Percentiles rank a stretch among this genome's conserved stretches.
Evolutionary conservation across 352 stramenopile genomes (phyloP).

Genomic region (Globisporangium echinulatum): DNA sequence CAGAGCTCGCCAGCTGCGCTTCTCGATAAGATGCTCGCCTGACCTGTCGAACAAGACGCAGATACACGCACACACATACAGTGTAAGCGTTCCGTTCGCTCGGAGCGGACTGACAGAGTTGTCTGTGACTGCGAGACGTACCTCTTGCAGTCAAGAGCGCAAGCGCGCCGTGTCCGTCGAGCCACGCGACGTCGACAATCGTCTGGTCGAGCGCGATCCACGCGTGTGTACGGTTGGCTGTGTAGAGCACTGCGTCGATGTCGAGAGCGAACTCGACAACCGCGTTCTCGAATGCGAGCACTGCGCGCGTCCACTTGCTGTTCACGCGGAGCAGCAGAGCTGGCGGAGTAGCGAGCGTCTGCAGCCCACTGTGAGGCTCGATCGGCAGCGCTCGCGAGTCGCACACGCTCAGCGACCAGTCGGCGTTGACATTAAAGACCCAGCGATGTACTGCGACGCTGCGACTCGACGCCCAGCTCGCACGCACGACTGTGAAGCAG

Average conservation of each 20-base stretch:
- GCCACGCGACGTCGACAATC: conserved; percentile 6
- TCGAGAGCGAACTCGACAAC: neutral
- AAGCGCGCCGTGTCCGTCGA: conserved; percentile 4
- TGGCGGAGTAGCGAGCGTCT: neutral
- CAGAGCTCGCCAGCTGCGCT: neutral
- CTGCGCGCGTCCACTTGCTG: neutral
- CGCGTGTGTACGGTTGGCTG: too few relatives aligned
- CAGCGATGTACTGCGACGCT: neutral
- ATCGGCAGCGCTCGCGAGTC: conserved; percentile 3
- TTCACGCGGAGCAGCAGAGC: conserved; percentile 7
- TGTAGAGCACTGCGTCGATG: neutral
- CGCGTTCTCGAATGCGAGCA: conserved; percentile 1
- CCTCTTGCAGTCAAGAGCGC: conserved; percentile 11
- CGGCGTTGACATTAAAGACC: conserved; percentile 10
- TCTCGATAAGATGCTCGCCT: conserved; percentile 9
- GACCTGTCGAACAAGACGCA: conserved; percentile 11
- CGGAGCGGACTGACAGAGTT: too few relatives aligned
- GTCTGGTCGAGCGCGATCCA: neutral
- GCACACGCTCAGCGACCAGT: conserved; percentile 6
- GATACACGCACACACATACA: neutral
- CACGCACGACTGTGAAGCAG: conserved; percentile 17
- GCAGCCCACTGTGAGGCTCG: neutral
- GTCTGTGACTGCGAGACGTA: too few relatives aligned
- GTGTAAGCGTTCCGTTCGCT: neutral
- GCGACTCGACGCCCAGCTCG: neutral